A percentile compares a stretch with the other conserved stretches of the same genome.
phyloP scores from a whole-genome alignment of 2,329 filamentous ascomycete genomes.

The Plenodomus tracheiphilus region DNA sequence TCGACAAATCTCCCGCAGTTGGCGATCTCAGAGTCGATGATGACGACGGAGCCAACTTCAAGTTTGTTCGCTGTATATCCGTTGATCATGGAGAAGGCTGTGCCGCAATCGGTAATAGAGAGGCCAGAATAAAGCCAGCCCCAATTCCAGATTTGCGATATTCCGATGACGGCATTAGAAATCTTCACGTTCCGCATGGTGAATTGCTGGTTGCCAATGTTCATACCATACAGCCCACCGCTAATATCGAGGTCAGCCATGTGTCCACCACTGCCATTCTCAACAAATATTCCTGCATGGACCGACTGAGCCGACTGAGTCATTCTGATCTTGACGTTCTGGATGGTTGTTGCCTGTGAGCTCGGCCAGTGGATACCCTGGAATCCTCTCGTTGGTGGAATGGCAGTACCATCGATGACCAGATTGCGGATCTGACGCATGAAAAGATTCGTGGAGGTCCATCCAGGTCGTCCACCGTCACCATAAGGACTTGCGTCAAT shows the following conservation, averaged over 20 bases:
- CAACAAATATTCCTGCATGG: constrained; percentile 54
- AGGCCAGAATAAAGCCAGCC: constrained; percentile 60
- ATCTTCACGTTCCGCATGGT: constrained; percentile 63
- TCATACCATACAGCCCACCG: constrained; percentile 49
- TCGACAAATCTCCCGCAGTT: constrained; percentile 56
- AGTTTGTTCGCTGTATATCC: constrained; percentile 32
- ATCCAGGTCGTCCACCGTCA: constrained; percentile 46
- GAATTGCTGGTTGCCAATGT: constrained; percentile 57
- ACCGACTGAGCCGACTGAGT: constrained; percentile 48
- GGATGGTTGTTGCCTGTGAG: constrained; percentile 52
- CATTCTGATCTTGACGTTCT: constrained; percentile 53
- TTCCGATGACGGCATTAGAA: constrained; percentile 55
- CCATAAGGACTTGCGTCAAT: constrained; percentile 61
- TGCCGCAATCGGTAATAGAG: constrained; percentile 56
- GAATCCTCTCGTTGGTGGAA: constrained; percentile 50
- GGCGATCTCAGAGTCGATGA: constrained; percentile 60
- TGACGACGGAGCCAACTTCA: constrained; percentile 58
- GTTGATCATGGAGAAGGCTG: constrained; percentile 57
- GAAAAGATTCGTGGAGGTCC: constrained; percentile 64
- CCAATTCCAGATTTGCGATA: constrained; percentile 65
- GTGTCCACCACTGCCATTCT: constrained; percentile 51
- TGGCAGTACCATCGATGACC: constrained; percentile 59
- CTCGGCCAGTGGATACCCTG: constrained; percentile 55
- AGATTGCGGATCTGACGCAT: constrained; percentile 68
- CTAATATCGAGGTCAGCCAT: constrained; percentile 52